phyloP scores from a whole-genome alignment of 768 basidiomycete species.

The Rhizopogon rudus region DNA sequence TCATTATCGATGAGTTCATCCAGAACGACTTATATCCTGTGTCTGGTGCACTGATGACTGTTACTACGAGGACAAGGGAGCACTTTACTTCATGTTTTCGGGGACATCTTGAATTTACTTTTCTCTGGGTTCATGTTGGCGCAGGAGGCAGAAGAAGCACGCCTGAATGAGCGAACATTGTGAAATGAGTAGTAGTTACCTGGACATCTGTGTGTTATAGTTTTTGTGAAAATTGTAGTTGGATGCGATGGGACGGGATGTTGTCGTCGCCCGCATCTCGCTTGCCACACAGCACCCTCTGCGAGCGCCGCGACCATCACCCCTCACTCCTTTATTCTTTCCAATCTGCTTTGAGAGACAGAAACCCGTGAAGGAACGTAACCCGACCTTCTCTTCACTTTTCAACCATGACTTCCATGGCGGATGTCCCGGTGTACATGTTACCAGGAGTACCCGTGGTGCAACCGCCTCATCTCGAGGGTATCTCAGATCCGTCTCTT shows the following conservation, averaged over 20 bases:
- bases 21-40: not conserved
- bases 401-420: constrained; percentile 64
- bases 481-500: constrained; percentile 60
- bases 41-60: not conserved
- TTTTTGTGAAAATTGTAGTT: constrained; percentile 22
- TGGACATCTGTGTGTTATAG: constrained; percentile 6
- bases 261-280: constrained; percentile 15
- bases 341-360: constrained; percentile 15
- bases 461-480: constrained; percentile 79
- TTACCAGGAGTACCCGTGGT: constrained; percentile 66
- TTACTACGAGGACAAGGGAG: not conserved
- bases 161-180: constrained; percentile 1
- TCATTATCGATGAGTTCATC: not conserved
- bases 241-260: constrained; percentile 4
- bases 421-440: constrained; percentile 64
- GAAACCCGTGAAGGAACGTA: not conserved
- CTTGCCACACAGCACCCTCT: constrained; percentile 16
- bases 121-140: not conserved
- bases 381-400: constrained; percentile 20
- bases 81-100: not conserved
- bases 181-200: constrained; percentile 12
- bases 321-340: constrained; percentile 12
- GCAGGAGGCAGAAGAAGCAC: not conserved
- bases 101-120: not conserved
- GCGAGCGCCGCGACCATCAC: constrained; percentile 16